Percentiles rank a stretch among this genome's conserved stretches.
Conservation (phyloP, 2,329 filamentous ascomycete genomes). For the Colletotrichum graminicola region DNA sequence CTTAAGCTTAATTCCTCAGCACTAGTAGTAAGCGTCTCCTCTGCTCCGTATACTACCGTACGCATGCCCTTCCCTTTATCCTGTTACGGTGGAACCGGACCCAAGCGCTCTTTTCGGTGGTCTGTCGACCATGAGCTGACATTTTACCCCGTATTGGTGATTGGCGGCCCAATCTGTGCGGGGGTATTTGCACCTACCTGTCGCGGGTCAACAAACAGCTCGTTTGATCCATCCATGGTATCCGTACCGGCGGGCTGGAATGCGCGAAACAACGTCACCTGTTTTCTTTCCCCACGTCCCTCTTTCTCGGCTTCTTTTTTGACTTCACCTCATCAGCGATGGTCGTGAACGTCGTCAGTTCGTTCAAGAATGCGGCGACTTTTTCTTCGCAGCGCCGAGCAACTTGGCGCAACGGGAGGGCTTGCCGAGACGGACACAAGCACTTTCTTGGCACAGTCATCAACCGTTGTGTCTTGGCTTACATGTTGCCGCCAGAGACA, state of each 20-base stretch:
- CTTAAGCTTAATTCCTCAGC: conserved; percentile 40
- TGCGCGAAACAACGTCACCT: conserved; percentile 1
- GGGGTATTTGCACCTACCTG: too few species aligned
- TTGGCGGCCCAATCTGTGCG: background rate
- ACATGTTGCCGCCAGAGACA: conserved; percentile 6
- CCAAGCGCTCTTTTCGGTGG: background rate
- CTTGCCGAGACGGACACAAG: conserved; percentile 41
- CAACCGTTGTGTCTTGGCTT: conserved; percentile 37
- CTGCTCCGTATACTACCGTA: too few species aligned
- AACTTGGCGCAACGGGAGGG: conserved; percentile 40
- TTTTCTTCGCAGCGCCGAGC: conserved; percentile 39
- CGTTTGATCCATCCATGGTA: conserved; percentile 22
- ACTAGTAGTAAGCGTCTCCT: conserved; percentile 3
- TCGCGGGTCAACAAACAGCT: conserved; percentile 9
- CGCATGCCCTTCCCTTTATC: background rate
- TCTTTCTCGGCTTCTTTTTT: background rate
- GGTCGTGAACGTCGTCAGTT: conserved; percentile 20
- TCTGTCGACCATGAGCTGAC: background rate
- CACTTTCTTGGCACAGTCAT: conserved; percentile 41
- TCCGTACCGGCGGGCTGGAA: conserved; percentile 22
- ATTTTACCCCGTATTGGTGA: conserved; percentile 15
- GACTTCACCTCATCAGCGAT: background rate
- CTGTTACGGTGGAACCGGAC: conserved; percentile 35
- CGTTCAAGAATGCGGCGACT: conserved; percentile 33
- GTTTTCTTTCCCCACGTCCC: background rate